These are phyloP conservation scores for Yamadazyma aaseri DNA, from an alignment of 1,139 yeast species.

Conservation along the genomic window DNA sequence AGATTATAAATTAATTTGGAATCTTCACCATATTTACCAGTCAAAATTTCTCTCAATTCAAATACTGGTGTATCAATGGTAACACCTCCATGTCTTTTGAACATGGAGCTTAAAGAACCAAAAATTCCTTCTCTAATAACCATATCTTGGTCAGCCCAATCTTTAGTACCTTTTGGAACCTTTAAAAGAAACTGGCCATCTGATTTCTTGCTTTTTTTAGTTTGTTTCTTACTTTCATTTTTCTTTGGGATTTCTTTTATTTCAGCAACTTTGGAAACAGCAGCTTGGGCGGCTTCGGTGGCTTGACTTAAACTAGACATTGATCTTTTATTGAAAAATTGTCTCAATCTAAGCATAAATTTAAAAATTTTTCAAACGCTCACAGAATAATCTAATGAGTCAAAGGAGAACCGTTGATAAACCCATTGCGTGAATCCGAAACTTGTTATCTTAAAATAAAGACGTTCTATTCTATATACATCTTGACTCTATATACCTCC, in stretches of 20 bases:
- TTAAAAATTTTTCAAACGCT: slow-evolving; percentile 10
- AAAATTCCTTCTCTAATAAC: slow-evolving; percentile 87
- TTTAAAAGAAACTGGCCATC: slow-evolving; percentile 59
- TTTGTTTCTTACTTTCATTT: slow-evolving; percentile 4
- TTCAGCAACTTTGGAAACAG: slow-evolving; percentile 1
- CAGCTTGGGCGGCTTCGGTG: slow-evolving; percentile 8
- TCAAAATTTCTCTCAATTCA: slow-evolving; percentile 88
- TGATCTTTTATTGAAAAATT: slow-evolving; percentile 23
- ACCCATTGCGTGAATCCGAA: too few species aligned
- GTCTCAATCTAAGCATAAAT: slow-evolving; percentile 5
- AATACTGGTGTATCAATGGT: slow-evolving; percentile 98
- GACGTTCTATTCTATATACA: too few species aligned
- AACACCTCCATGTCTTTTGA: slow-evolving; percentile 96
- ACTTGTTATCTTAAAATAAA: too few species aligned
- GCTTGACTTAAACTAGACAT: slow-evolving; percentile 16
- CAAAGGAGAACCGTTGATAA: too few species aligned
- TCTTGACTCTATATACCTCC: not conserved
- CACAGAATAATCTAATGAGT: slow-evolving; percentile 1
- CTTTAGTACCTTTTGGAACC: slow-evolving; percentile 97
- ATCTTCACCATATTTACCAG: slow-evolving; percentile 98
- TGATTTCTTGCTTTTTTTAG: slow-evolving; percentile 6
- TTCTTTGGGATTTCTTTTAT: slow-evolving; percentile 2
- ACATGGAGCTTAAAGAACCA: slow-evolving; percentile 63
- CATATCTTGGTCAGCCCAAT: slow-evolving; percentile 99
- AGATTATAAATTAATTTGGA: slow-evolving; percentile 91